Percentiles rank a stretch among this genome's conserved stretches.
These are phyloP conservation scores for Entamoeba dispar DNA, from an alignment of 208 protist genomes.

Conservation along the genomic window DNA sequence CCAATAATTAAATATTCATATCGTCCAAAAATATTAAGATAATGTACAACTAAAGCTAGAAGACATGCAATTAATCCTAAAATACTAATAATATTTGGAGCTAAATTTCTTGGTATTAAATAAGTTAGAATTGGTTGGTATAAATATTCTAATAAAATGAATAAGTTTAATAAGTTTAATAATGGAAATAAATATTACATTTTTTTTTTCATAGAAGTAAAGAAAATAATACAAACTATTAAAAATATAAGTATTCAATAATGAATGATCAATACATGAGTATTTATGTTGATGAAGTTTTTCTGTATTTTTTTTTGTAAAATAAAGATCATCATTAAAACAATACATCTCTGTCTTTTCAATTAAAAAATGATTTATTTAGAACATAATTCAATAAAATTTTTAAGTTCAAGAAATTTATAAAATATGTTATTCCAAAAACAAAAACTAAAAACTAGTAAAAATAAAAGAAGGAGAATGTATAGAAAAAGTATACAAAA, in stretches of 20 bases:
- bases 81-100: neutral
- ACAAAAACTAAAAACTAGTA: too few relatives aligned
- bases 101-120: neutral
- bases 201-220: neutral
- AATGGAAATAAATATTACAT: neutral
- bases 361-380: too few relatives aligned
- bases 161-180: too few relatives aligned
- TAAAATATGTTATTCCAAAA: too few relatives aligned
- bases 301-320: neutral
- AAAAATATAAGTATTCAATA: neutral
- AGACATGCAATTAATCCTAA: neutral
- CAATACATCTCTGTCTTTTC: neutral
- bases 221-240: neutral
- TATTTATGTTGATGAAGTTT: neutral
- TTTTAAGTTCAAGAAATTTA: too few relatives aligned
- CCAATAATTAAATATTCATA: neutral
- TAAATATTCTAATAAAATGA: neutral
- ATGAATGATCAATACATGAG: neutral
- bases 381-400: too few relatives aligned
- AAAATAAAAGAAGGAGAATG: too few relatives aligned
- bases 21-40: neutral
- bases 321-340: neutral
- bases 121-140: neutral
- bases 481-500: too few relatives aligned
- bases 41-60: neutral